Evolutionary conservation across 108 stramenopile genomes (phyloP), one percentile per base, ranked within the genome.

Genomic region (Parietichytrium sp.): DNA sequence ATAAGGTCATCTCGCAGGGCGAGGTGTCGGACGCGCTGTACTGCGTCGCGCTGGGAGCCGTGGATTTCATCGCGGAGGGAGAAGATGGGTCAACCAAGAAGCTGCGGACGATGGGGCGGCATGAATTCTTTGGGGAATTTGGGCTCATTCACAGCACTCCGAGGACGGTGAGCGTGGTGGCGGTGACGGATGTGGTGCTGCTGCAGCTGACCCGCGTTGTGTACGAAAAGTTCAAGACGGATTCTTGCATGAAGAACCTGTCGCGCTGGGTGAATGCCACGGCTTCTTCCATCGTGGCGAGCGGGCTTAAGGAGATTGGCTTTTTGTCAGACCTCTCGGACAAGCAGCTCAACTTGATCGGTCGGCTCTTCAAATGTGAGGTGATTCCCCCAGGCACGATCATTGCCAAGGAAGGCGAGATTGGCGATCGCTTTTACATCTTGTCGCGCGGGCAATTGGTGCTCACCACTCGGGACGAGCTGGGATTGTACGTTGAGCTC

Each of bases 231-330:
- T 25, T 45, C 42, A 72, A 72, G 61, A 25, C 23, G 10, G 61
- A 72, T 25, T 23, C 61, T 25, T 72, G 15, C 15, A 33, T 72
- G 20, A 72, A 72, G 61, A 72, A 72, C 42, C 61, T 72, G 10
- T 42, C 36, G 61, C 61, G 61, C 61, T 72, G 61, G 61, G 61
- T 72, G 23, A 72, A 72, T 42, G 61, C 61, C 42, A 72, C 61
- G n/a, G 61, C 61, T 3, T 45, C 38, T 42, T 72, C 61, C 3
- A 72, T 72, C 61, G 61, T 72, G 16, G 61, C 61, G 6, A 72
- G 61, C 20, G 61, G 61, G 10, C 61, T 72, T 45, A 33, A 42
- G 38, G 61, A 72, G 33, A 72, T 72, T 72, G 61, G 45, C 42
- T 72, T 72, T 42, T 42, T 72, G 38, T 45, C 38, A n/a, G 61